Base-by-base conservation (phyloP, 2,329 filamentous ascomycete species). In the Colletotrichum tabaci region DNA sequence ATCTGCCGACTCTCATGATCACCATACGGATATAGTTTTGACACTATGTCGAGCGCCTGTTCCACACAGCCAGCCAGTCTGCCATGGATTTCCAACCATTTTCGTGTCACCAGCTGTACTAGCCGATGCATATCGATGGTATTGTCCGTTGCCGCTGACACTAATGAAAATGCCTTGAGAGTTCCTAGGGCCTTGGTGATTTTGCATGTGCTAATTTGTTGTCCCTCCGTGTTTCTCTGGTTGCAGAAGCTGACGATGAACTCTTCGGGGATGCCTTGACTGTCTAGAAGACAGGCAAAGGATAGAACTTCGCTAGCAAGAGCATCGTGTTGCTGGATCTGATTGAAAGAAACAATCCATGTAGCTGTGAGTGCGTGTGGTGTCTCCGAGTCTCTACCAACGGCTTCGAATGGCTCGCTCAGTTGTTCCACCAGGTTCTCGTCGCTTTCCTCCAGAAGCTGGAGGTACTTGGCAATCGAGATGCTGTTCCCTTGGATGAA, bases 211-310 rank as follows among this genome's bases (percentile, higher is more conserved):
- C 35, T 64, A 4, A 23, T 21, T 4, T 21, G 47, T 8, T 30
- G n/a, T 46, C 5, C n/a, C 26, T 15, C 15, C 1, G 57, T 62
- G 15, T 13, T 74, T 52, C 18, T n/a, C 30, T 9, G 8, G 64
- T 52, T n/a, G 63, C 57, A 38, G 23, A 67, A n/a, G 6, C 63
- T 15, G 12, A 67, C 66, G 50, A 85, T 68, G 30, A 82, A 67
- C 23, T 49, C 73, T 30, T 80, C 77, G 0, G 81, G 81, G 38
- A 86, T 85, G 18, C 79, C 81, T 72, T 85, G 80, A 21, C 77
- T 76, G 65, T 87, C 80, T 72, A 84, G 86, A 66, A 84, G 82
- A 77, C 84, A 84, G 81, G 86, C 82, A 4, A 87, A 78, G 0
- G 83, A 84, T 1, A 87, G 72, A 9, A 87, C 71, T 16, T 83